Evolutionary conservation across 1,284 basidiomycete species (phyloP), one percentile per base, ranked within the genome.

Genomic region (Entoloma clypeatum): DNA sequence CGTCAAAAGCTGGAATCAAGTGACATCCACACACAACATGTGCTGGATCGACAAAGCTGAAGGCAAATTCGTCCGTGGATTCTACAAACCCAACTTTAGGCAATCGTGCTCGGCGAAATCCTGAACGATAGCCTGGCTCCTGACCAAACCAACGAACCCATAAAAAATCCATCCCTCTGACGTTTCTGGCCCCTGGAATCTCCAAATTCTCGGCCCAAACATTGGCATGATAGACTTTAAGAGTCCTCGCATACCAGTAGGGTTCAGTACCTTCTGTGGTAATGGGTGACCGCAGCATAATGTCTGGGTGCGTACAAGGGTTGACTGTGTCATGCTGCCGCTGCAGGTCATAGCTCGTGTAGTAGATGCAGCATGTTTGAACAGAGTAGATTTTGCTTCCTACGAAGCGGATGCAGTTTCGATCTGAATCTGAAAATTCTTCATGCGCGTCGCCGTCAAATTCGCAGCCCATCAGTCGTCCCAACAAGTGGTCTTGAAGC

Each of bases 31-130:
- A n/a, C n/a, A n/a, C n/a, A n/a, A n/a, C n/a, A n/a, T n/a, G n/a
- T n/a, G 0, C 45, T 58, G 2, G 54, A 51, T 66, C 56, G 4
- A 68, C 35, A 41, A 69, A 69, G 7, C 60, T 57, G 47, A 68
- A 71, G 0, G 65, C 55, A 2, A 44, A 41, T 0, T 30, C 16
- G 22, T 62, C 53, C 10, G 39, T 39, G 1, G 39, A 45, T 1
- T 46, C 37, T 3, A 64, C 41, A 47, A 66, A 69, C 0, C 53
- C 54, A 2, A 68, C 24, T 9, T 55, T 54, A 9, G 52, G 59
- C 4, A 66, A 50, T 3, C 45, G 47, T 4, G 50, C 44, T 7
- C 17, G 13, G 7, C 36, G 32, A 10, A 44, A 48, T 7, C 61
- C 58, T 14, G 19, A 33, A 7, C 14, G 22, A 8, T 51, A 22